Base-by-base conservation (phyloP, 805 yeast species). In the Zygosaccharomyces bailii region DNA sequence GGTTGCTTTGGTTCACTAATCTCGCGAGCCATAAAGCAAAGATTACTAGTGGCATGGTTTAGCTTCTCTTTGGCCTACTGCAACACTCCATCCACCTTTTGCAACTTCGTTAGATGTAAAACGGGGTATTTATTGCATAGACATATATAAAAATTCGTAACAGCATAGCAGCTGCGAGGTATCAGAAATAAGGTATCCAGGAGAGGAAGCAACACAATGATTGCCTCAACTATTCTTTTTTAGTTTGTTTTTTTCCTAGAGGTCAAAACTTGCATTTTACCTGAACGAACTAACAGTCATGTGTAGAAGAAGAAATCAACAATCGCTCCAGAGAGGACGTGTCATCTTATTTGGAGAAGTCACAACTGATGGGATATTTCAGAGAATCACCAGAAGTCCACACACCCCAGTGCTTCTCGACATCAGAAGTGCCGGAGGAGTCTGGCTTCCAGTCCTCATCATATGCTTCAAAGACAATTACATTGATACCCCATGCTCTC, bases 381-480 rank as follows among this genome's bases (percentile, higher is more conserved):
- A 69, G 61, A 33, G 61, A 56, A 58, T 72, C 60, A 53, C 72
- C 67, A 47, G 75, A 55, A 55, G 79, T 82, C 73, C 82, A 86
- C 48, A 87, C 84, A 75, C 98, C 98, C 96, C 96, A 91, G 76
- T 88, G 81, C 67, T 84, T 80, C 76, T 91, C 98, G 53, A 87
- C 96, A 59, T 79, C 85, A 52, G 82, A 71, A 49, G 89, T 81
- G 57, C 90, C 95, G 46, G 93, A 83, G 47, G 95, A 80, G 65
- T 79, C 79, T 58, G 96, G 96, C 76, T 91, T 91, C 96, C 97
- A 91, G 50, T 84, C 76, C 76, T 91, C 98, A 67, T 91, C 98
- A 57, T 84, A 84, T 36, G 96, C 96, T 77, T 91, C 98, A 63
- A 91, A 91, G 31, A 80, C 91, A 62, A 87, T 80, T 41, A 90